Conservation (phyloP, 805 yeast genomes). For the Yarrowia porcina region DNA sequence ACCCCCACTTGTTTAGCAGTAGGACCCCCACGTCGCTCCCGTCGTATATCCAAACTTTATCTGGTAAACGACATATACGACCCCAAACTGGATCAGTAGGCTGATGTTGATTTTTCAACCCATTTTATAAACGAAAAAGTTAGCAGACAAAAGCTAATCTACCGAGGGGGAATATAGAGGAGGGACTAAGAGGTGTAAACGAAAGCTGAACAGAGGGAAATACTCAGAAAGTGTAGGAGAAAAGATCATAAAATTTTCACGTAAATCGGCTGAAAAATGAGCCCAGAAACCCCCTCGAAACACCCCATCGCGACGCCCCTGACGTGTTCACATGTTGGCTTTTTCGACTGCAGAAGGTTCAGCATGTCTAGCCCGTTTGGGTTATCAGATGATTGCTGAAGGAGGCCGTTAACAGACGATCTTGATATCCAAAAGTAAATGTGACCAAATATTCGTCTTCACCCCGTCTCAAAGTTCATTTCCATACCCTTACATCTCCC, state of each 20-base stretch:
- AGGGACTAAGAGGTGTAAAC: too few relatives aligned
- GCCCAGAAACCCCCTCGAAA: neutral
- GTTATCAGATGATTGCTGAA: slow-evolving; percentile 23
- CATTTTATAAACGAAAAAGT: neutral
- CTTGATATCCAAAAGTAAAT: too few relatives aligned
- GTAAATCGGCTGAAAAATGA: too few relatives aligned
- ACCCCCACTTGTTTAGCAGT: too few relatives aligned
- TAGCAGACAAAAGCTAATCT: neutral
- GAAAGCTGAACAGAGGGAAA: too few relatives aligned
- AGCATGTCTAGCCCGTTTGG: neutral
- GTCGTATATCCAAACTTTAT: slow-evolving; percentile 14
- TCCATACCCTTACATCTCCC: too few relatives aligned
- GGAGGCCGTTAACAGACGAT: too few relatives aligned
- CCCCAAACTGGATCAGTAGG: neutral
- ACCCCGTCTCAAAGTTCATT: too few relatives aligned
- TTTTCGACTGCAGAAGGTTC: neutral
- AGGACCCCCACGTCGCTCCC: slow-evolving; percentile 12
- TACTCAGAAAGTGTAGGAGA: too few relatives aligned
- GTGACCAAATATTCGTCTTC: neutral
- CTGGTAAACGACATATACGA: slow-evolving; percentile 17
- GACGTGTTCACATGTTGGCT: slow-evolving; percentile 23
- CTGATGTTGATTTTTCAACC: slow-evolving; percentile 14
- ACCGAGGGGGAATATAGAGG: too few relatives aligned
- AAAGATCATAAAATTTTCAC: too few relatives aligned
- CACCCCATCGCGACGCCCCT: neutral